A percentile compares a stretch with the other conserved stretches of the same genome.
phyloP scores from a whole-genome alignment of 768 basidiomycete species.

The Cyclocybe aegerita region DNA sequence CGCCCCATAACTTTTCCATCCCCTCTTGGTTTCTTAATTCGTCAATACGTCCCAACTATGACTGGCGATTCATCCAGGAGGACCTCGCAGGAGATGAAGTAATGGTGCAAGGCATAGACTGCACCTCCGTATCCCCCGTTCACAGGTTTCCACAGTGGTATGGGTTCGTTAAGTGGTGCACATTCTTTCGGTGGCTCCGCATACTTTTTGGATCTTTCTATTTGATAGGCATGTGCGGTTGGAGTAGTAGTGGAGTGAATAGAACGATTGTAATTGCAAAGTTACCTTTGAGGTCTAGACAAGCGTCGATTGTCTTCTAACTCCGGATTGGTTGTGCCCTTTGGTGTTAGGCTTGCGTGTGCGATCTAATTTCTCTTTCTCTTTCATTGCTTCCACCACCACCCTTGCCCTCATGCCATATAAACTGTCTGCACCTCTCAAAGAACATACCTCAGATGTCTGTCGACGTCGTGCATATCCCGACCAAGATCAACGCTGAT shows the following conservation, averaged over 20 bases:
- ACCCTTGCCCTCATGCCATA: constrained; percentile 25
- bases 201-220: not conserved
- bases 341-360: constrained; percentile 13
- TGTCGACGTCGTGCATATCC: constrained; percentile 7
- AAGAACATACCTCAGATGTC: constrained; percentile 30
- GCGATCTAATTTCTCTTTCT: constrained; percentile 14
- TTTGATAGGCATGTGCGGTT: not conserved
- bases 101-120: constrained; percentile 86
- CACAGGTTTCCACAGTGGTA: constrained; percentile 49
- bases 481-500: constrained; percentile 10
- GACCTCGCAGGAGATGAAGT: constrained; percentile 90
- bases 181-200: constrained; percentile 38
- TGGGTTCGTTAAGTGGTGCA: constrained; percentile 88
- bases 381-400: constrained; percentile 6
- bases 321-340: constrained; percentile 22
- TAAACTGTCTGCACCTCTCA: constrained; percentile 30
- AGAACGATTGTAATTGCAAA: not conserved
- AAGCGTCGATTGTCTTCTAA: constrained; percentile 23
- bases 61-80: constrained; percentile 46
- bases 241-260: not conserved
- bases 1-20: constrained; percentile 19
- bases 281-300: constrained; percentile 5
- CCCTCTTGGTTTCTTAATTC: constrained; percentile 43
- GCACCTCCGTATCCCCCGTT: constrained; percentile 88
- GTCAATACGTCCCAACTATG: constrained; percentile 33